Evolutionary conservation across 441 rosid genomes (phyloP).

Genomic region (Manihot esculenta): DNA sequence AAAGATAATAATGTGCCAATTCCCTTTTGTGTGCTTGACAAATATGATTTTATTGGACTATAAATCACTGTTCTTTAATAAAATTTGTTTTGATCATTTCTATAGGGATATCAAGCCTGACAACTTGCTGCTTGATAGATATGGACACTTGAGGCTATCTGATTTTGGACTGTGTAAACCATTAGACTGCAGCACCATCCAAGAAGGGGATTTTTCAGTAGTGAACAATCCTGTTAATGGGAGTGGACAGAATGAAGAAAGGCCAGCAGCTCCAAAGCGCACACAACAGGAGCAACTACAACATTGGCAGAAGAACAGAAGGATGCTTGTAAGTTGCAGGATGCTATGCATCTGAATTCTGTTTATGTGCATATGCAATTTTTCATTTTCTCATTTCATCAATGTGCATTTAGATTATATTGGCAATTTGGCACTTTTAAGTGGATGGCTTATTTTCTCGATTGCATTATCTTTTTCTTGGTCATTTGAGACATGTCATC

Average conservation of each 20-base stretch:
- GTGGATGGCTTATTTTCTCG: neutral
- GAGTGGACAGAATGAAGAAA: constrained; percentile 47
- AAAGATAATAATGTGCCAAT: constrained; percentile 8
- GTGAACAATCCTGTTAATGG: constrained; percentile 49
- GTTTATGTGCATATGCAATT: neutral
- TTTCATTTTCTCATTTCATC: no score
- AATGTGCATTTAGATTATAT: neutral
- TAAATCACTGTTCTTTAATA: constrained; percentile 8
- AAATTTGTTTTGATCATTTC: constrained; percentile 15
- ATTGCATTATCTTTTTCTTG: neutral
- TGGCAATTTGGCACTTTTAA: neutral
- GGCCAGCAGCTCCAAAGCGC: constrained; percentile 61
- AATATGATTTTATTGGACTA: neutral
- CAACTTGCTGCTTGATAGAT: constrained; percentile 89
- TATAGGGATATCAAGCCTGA: constrained; percentile 96
- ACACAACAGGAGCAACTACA: constrained; percentile 88
- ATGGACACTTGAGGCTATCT: constrained; percentile 87
- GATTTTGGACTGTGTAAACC: constrained; percentile 99
- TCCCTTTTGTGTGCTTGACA: constrained; percentile 9
- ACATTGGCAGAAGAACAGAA: constrained; percentile 94
- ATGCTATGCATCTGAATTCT: constrained; percentile 3
- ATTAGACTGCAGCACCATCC: constrained; percentile 81
- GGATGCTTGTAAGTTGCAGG: constrained; percentile 65
- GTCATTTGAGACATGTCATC: neutral
- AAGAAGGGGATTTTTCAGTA: constrained; percentile 71